These are phyloP conservation scores for Claviceps africana DNA, from an alignment of 2,329 filamentous ascomycete genomes.

Conservation along the genomic window DNA sequence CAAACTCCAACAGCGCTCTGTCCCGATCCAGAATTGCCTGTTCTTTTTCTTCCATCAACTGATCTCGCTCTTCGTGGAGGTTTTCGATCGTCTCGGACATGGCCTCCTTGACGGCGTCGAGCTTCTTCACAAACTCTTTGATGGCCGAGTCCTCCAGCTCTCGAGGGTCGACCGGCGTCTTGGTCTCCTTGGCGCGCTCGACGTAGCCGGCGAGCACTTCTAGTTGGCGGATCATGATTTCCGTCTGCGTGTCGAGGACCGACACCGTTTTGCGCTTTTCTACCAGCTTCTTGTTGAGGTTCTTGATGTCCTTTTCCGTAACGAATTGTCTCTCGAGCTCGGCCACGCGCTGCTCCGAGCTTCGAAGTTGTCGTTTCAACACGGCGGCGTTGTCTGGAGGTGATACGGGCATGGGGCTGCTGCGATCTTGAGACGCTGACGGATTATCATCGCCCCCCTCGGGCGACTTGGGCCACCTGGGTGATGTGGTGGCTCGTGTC, in stretches of 20 bases:
- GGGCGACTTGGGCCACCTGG: slow-evolving; percentile 58
- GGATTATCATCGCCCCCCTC: slow-evolving; percentile 37
- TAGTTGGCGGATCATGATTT: slow-evolving; percentile 86
- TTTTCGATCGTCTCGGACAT: slow-evolving; percentile 46
- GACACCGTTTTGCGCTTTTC: slow-evolving; percentile 96
- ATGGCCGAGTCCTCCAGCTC: slow-evolving; percentile 82
- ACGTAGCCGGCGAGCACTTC: slow-evolving; percentile 83
- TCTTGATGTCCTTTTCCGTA: slow-evolving; percentile 51
- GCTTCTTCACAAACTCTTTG: slow-evolving; percentile 72
- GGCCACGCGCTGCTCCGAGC: slow-evolving; percentile 69
- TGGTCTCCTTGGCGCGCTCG: slow-evolving; percentile 70
- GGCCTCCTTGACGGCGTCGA: slow-evolving; percentile 45
- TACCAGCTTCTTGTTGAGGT: slow-evolving; percentile 71
- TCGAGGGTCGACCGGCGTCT: slow-evolving; percentile 63
- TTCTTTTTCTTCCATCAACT: slow-evolving; percentile 71
- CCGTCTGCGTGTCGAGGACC: slow-evolving; percentile 81
- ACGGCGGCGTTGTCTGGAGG: slow-evolving; percentile 52
- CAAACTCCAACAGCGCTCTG: slow-evolving; percentile 87
- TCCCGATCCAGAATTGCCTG: slow-evolving; percentile 76
- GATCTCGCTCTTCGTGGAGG: slow-evolving; percentile 58
- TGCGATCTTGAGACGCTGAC: slow-evolving; percentile 41
- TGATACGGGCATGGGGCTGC: slow-evolving; percentile 54
- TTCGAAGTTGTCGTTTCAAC: slow-evolving; percentile 62
- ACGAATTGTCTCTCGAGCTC: slow-evolving; percentile 73
- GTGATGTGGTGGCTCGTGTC: slow-evolving; percentile 48